These are phyloP conservation scores for Canariomyces notabilis DNA, from an alignment of 2,329 filamentous ascomycete species.

Conservation along the genomic window DNA sequence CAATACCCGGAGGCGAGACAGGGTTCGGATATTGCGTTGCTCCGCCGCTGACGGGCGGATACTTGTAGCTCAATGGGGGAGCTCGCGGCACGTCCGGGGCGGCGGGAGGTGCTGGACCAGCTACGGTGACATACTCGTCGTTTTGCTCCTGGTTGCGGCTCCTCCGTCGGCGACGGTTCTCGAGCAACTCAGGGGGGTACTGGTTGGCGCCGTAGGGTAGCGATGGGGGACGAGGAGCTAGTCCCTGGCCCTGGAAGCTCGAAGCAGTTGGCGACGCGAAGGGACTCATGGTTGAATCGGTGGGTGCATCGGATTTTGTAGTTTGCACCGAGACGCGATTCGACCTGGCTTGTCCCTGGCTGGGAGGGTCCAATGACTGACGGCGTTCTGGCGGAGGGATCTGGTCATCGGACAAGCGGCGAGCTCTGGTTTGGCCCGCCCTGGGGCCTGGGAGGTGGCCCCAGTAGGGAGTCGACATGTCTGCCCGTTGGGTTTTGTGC, in stretches of 20 bases:
- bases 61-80: slow-evolving; percentile 54
- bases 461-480: slow-evolving; percentile 53
- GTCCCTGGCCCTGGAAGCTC: slow-evolving; percentile 46
- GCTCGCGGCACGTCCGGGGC: slow-evolving; percentile 58
- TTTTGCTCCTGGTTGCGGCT: slow-evolving; percentile 40
- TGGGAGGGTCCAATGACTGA: slow-evolving; percentile 31
- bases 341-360: slow-evolving; percentile 40
- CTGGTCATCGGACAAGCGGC: slow-evolving; percentile 36
- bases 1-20: slow-evolving; percentile 25
- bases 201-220: slow-evolving; percentile 43
- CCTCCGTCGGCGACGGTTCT: slow-evolving; percentile 40
- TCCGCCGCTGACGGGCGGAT: slow-evolving; percentile 40
- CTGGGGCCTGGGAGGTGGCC: slow-evolving; percentile 51
- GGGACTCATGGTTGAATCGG: slow-evolving; percentile 55
- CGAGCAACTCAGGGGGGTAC: slow-evolving; percentile 39
- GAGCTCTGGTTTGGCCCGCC: slow-evolving; percentile 31
- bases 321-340: slow-evolving; percentile 54
- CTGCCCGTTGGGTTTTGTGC: slow-evolving; percentile 19
- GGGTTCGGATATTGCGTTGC: slow-evolving; percentile 26
- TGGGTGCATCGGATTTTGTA: slow-evolving; percentile 48
- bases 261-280: slow-evolving; percentile 51
- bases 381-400: slow-evolving; percentile 29
- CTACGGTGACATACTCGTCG: slow-evolving; percentile 31
- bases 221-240: slow-evolving; percentile 56
- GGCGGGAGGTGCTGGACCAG: slow-evolving; percentile 38